phyloP scores from a whole-genome alignment of 306 rosid genomes.

The Acacia acuminata region DNA sequence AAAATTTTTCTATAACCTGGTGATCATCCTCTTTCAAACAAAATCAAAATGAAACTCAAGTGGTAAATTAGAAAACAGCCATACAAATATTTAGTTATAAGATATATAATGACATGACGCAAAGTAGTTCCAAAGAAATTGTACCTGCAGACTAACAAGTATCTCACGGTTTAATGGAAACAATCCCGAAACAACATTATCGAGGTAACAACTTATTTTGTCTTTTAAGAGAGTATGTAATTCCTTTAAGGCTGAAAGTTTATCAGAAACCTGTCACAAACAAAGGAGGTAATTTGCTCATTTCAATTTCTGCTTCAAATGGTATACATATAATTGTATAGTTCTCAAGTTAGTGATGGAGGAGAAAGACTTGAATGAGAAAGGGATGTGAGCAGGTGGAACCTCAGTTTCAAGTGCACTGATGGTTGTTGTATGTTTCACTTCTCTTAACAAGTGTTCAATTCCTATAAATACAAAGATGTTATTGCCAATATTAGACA shows the following conservation, averaged over 20 bases:
- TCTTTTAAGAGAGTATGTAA: slow-evolving; percentile 59
- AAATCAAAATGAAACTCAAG: not conserved
- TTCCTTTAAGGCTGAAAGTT: slow-evolving; percentile 83
- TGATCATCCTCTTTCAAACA: not conserved
- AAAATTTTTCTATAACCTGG: not conserved
- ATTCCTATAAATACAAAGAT: slow-evolving; percentile 43
- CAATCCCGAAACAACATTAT: too few relatives aligned
- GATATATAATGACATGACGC: not conserved
- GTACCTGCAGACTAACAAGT: slow-evolving; percentile 72
- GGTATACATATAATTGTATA: too few relatives aligned
- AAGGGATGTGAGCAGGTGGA: not conserved
- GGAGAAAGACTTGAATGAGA: not conserved
- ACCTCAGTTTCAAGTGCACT: slow-evolving; percentile 73
- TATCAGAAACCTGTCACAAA: slow-evolving; percentile 63
- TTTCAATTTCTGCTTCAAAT: not conserved
- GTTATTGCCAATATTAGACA: not conserved
- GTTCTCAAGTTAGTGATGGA: too few relatives aligned
- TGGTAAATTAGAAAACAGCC: not conserved
- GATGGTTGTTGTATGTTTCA: slow-evolving; percentile 61
- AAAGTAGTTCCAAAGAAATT: not conserved
- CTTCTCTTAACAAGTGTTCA: slow-evolving; percentile 67
- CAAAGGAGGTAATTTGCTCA: not conserved
- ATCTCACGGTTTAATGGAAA: too few relatives aligned
- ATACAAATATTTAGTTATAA: not conserved
- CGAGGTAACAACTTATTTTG: not conserved